Evolutionary conservation across 2,329 filamentous ascomycete genomes (phyloP).

Genomic region (Grosmannia huntii): DNA sequence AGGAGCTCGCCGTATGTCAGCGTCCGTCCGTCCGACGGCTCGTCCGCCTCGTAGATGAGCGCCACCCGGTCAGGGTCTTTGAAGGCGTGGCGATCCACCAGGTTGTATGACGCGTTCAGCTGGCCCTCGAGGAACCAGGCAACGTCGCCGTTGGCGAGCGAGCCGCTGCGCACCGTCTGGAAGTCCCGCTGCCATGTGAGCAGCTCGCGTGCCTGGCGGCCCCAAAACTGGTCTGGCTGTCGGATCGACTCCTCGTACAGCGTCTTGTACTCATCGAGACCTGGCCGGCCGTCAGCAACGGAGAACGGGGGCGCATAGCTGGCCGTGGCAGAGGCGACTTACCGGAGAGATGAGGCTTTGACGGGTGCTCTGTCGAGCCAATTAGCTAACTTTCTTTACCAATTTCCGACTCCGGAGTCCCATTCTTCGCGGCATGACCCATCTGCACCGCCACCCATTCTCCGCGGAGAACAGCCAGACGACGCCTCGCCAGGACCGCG

Average conservation of each 20-base stretch:
- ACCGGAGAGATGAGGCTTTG: slow-evolving; percentile 55
- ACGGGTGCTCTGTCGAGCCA: slow-evolving; percentile 46
- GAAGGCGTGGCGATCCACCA: slow-evolving; percentile 91
- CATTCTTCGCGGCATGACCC: background rate
- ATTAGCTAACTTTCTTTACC: slow-evolving; percentile 21
- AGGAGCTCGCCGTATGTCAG: slow-evolving; percentile 91
- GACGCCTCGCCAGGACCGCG: background rate
- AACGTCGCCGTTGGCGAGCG: slow-evolving; percentile 65
- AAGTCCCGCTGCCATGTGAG: slow-evolving; percentile 88
- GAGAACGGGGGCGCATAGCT: background rate
- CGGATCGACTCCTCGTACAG: slow-evolving; percentile 78
- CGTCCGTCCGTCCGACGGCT: slow-evolving; percentile 71
- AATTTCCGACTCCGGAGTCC: background rate
- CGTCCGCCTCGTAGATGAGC: slow-evolving; percentile 98
- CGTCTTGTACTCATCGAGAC: slow-evolving; percentile 52
- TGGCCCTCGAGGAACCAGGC: slow-evolving; percentile 93
- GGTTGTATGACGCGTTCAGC: slow-evolving; percentile 95
- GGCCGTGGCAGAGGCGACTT: slow-evolving; percentile 20
- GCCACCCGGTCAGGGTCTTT: slow-evolving; percentile 86
- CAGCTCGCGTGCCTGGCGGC: slow-evolving; percentile 68
- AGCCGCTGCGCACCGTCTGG: slow-evolving; percentile 71
- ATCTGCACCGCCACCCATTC: background rate
- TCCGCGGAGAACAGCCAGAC: background rate
- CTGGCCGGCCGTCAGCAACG: slow-evolving; percentile 25
- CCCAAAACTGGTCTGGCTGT: slow-evolving; percentile 85